Conservation (phyloP, 495 filamentous ascomycete species). For the Penicillium samsonianum region DNA sequence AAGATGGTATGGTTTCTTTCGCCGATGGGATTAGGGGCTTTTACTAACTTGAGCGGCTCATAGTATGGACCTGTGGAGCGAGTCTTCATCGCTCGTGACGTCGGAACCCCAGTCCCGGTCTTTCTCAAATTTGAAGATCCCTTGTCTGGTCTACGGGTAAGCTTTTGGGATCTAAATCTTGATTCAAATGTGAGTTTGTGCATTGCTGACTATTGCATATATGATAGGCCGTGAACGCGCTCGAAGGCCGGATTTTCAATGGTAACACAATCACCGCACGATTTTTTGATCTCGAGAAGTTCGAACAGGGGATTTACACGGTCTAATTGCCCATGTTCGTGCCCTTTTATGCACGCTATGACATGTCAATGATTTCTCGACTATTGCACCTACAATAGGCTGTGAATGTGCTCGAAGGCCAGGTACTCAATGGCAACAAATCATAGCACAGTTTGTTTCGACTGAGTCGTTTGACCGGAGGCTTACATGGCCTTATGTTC, state of each 20-base stretch:
- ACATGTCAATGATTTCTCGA: slow-evolving; percentile 1
- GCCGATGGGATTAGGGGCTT: not conserved
- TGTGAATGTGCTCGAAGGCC: not conserved
- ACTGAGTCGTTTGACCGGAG: not conserved
- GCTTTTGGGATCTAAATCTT: slow-evolving; percentile 26
- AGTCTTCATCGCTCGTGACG: slow-evolving; percentile 66
- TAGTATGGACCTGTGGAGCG: slow-evolving; percentile 86
- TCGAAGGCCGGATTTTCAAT: slow-evolving; percentile 82
- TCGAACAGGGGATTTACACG: slow-evolving; percentile 70
- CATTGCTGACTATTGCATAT: slow-evolving; percentile 5
- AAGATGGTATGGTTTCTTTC: slow-evolving; percentile 58
- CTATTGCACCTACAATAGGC: not conserved
- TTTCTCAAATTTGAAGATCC: slow-evolving; percentile 89
- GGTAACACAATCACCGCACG: slow-evolving; percentile 76
- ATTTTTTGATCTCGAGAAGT: slow-evolving; percentile 80
- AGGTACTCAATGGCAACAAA: not conserved
- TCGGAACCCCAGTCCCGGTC: slow-evolving; percentile 59
- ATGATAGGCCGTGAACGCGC: slow-evolving; percentile 77
- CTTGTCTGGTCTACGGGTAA: slow-evolving; percentile 77
- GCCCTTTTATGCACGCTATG: not conserved
- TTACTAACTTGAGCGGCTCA: slow-evolving; percentile 14
- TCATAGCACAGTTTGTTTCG: not conserved
- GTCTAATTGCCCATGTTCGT: slow-evolving; percentile 22
- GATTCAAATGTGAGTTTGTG: not conserved
- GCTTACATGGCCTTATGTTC: not conserved